Evolutionary conservation across 1,139 yeast genomes (phyloP), one percentile per base, ranked within the genome.

Genomic region (Saccharomyces uvarum): DNA sequence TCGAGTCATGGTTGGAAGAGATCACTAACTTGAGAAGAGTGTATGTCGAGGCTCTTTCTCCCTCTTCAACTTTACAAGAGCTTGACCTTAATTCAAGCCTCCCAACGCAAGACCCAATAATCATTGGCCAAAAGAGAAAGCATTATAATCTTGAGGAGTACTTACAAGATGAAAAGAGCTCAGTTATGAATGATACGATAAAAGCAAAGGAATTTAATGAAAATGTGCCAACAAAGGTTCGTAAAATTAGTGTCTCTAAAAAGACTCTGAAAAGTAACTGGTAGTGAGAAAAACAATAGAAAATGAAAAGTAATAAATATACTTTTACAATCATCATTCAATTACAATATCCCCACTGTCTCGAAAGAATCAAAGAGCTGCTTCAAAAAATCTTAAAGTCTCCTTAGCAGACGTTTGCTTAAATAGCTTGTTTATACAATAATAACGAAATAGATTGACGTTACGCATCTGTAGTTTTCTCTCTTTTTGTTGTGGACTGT

Each of bases 221-320:
- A 27, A 29, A 38, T 9, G 14, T 29, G 3, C 19, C 64, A 3
- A 57, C 57, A 29, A 68, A 67, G 49, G 58, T 63, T 9, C 58
- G 68, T 51, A 68, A 67, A 51, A 66, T 67, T 16, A 68, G 71
- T 52, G 66, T 67, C 14, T 66, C 70, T 1, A 67, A 67, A 50
- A 66, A 66, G 53, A 64, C 70, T 1, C 53, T 68, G 51, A 63
- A 58, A 56, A 68, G 71, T 50, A 54, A 56, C 9, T 68, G 70
- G 70, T 67, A 56, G 11, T n/a, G n/a, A 16, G 19, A 33, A 49
- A 28, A 38, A 14, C 33, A 13, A 28, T 13, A n/a, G 21, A 38
- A 49, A 38, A 29, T 21, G 13, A 7, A 27, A 13, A 33, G 8
- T 16, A 27, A 7, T 24, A 24, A 24, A 24, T 24, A 24, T 4